Conservation (phyloP, 306 rosid species). For the Neltuma alba region DNA sequence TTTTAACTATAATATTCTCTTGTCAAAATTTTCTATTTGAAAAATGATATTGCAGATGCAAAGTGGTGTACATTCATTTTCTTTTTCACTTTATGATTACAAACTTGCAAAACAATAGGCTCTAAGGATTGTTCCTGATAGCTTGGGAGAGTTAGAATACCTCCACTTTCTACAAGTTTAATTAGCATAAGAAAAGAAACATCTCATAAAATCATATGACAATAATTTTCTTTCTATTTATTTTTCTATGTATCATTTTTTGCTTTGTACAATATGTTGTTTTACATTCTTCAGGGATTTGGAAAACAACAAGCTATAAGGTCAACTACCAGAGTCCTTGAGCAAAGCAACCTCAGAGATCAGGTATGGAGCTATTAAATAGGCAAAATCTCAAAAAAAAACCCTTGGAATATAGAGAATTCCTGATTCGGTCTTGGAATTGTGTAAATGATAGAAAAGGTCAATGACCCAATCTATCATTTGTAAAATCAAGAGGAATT, state of each 20-base stretch:
- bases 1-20: not conserved
- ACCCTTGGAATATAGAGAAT: no score
- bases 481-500: no score
- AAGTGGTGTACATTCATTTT: not conserved
- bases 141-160: no score
- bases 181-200: no score
- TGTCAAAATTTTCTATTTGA: not conserved
- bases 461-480: no score
- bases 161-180: no score
- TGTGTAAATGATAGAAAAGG: no score
- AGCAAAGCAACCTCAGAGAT: constrained; percentile 69
- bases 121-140: constrained; percentile 69
- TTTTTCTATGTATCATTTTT: constrained; percentile 1
- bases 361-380: constrained; percentile 65
- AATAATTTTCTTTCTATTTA: constrained; percentile 3
- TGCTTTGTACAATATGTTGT: constrained; percentile 10
- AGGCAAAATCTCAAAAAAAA: no score
- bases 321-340: constrained; percentile 74
- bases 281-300: constrained; percentile 60
- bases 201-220: no score
- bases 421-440: no score
- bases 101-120: constrained; percentile 79
- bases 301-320: constrained; percentile 81
- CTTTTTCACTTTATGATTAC: constrained; percentile 36
- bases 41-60: not conserved